A percentile compares a stretch with the other conserved stretches of the same genome.
These are phyloP conservation scores for Saccharomyces hybrid DNA, from an alignment of 1,139 yeast genomes.

Conservation along the genomic window DNA sequence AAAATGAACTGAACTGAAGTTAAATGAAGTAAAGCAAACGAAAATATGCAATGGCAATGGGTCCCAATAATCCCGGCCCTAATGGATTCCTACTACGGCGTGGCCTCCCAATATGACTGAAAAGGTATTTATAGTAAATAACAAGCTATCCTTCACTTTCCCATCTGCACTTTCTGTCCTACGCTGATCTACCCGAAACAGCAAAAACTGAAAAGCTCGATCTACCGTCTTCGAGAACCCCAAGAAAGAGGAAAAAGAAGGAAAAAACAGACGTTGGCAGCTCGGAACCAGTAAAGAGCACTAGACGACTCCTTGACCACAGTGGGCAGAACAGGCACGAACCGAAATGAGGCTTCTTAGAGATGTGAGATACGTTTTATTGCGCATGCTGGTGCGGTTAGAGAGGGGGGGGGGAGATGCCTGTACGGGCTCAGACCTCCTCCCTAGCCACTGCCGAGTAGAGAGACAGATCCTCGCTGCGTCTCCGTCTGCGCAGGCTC, in stretches of 20 bases:
- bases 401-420: neutral
- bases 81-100: neutral
- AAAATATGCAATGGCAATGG: neutral
- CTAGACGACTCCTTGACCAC: neutral
- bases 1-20: neutral
- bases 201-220: neutral
- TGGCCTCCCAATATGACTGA: neutral
- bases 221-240: neutral
- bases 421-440: neutral
- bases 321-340: neutral
- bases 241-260: slow-evolving; percentile 3
- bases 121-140: neutral
- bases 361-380: neutral
- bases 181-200: neutral
- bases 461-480: neutral
- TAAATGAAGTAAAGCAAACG: neutral
- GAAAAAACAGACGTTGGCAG: no score
- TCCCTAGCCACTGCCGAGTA: neutral
- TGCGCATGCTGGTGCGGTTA: neutral
- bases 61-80: neutral
- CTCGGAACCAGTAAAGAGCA: neutral
- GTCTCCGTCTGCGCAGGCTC: neutral
- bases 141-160: neutral
- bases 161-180: neutral
- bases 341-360: neutral